Evolutionary conservation across 2,329 filamentous ascomycete genomes (phyloP).

Genomic region (Mycosphaerelloides madeirae): DNA sequence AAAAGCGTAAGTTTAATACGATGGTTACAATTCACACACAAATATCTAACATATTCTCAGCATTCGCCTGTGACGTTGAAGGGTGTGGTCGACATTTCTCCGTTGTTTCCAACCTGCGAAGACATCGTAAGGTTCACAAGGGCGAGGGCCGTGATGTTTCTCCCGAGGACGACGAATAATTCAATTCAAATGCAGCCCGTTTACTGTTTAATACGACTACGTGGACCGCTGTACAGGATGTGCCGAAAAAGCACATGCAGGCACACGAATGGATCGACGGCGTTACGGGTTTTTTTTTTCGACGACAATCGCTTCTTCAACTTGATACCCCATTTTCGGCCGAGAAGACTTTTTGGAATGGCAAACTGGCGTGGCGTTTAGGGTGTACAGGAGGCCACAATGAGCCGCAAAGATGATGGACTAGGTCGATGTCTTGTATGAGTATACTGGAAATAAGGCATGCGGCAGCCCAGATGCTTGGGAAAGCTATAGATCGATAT

Average conservation of each 20-base stretch:
- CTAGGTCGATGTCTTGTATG: conserved; percentile 7
- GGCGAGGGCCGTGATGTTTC: conserved; percentile 53
- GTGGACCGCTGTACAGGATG: conserved; percentile 13
- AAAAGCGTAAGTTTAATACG: conserved; percentile 73
- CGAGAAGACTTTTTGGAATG: conserved; percentile 12
- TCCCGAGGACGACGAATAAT: conserved; percentile 41
- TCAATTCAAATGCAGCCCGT: neutral
- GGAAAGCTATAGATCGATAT: too few relatives aligned
- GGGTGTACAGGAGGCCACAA: conserved; percentile 1
- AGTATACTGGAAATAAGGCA: conserved; percentile 1
- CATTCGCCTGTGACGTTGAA: conserved; percentile 89
- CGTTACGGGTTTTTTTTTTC: conserved; percentile 20
- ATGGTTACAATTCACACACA: conserved; percentile 4
- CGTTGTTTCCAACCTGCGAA: conserved; percentile 88
- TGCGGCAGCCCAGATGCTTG: too few relatives aligned
- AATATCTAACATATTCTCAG: conserved; percentile 45
- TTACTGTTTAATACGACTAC: neutral
- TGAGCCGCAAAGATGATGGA: conserved; percentile 8
- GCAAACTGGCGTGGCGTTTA: conserved; percentile 16
- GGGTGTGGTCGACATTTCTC: conserved; percentile 95
- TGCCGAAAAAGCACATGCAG: conserved; percentile 2
- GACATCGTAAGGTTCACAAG: conserved; percentile 95
- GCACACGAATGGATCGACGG: conserved; percentile 3
- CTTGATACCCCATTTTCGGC: conserved; percentile 30
- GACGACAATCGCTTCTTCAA: conserved; percentile 31